Conservation (phyloP, 2,329 filamentous ascomycete genomes). For the Aspergillus ruber region DNA sequence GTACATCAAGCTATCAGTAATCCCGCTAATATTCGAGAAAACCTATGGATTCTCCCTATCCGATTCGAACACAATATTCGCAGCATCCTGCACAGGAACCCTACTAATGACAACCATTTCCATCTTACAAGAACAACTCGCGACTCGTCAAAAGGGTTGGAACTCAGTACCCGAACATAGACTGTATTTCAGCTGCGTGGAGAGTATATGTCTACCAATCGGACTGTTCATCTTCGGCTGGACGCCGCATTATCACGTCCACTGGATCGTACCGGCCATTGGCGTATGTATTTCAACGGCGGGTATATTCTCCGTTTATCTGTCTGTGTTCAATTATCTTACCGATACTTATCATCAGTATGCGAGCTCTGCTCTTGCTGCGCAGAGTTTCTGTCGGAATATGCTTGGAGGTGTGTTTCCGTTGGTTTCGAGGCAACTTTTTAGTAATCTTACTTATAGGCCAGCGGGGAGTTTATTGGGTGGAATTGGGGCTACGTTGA, state of each 20-base stretch:
- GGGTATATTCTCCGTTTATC: slow-evolving; percentile 18
- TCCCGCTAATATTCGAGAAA: not conserved
- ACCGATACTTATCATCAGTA: slow-evolving; percentile 41
- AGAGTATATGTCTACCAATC: slow-evolving; percentile 24
- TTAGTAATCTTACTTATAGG: not conserved
- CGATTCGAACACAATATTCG: not conserved
- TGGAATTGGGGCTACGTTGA: not conserved
- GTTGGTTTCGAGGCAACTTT: slow-evolving; percentile 32
- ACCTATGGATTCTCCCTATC: not conserved
- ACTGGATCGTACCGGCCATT: slow-evolving; percentile 43
- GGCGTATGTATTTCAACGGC: slow-evolving; percentile 40
- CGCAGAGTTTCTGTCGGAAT: slow-evolving; percentile 41
- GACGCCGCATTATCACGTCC: slow-evolving; percentile 37
- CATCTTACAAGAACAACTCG: not conserved
- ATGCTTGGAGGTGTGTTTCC: slow-evolving; percentile 47
- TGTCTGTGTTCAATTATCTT: slow-evolving; percentile 21
- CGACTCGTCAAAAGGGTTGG: not conserved
- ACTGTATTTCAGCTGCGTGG: not conserved
- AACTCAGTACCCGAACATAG: not conserved
- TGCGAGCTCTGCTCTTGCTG: slow-evolving; percentile 44
- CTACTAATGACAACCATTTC: not conserved
- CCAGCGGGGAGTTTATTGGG: not conserved
- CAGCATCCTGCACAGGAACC: not conserved
- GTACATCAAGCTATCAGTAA: not conserved
- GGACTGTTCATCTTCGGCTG: slow-evolving; percentile 48